Percentiles rank a stretch among this genome's conserved stretches.
These are phyloP conservation scores for Oryza longistaminata DNA, from an alignment of 176 grass and related monocot species.

Conservation along the genomic window DNA sequence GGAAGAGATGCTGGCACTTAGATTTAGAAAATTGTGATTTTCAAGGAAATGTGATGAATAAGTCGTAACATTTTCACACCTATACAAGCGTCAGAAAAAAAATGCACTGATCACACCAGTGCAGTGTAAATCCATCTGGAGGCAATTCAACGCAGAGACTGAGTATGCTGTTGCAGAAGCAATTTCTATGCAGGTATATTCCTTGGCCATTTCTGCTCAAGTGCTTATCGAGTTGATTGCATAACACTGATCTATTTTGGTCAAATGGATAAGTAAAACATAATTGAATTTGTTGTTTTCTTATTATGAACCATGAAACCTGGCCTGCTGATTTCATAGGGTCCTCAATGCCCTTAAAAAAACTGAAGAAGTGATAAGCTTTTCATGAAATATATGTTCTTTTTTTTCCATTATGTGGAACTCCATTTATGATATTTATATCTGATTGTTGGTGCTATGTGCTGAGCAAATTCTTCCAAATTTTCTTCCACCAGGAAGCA, in stretches of 20 bases:
- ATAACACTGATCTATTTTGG: constrained; percentile 18
- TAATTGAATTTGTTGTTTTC: constrained; percentile 22
- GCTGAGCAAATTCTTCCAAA: neutral
- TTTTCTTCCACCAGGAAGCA: constrained; percentile 53
- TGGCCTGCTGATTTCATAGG: neutral
- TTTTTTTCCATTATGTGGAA: constrained; percentile 21
- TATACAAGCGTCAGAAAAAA: constrained; percentile 54
- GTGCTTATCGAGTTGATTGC: neutral
- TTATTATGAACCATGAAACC: neutral
- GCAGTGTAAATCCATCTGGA: constrained; percentile 82
- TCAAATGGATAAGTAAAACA: neutral
- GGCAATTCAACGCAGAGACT: constrained; percentile 70
- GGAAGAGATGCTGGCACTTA: constrained; percentile 64
- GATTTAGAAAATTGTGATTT: constrained; percentile 18
- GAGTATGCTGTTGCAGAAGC: constrained; percentile 74
- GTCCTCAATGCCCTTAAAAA: neutral
- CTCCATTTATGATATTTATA: neutral
- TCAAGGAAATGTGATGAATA: neutral
- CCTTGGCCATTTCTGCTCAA: neutral
- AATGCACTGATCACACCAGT: constrained; percentile 78
- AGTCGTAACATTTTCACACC: constrained; percentile 15
- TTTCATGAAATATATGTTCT: neutral
- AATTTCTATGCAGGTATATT: constrained; percentile 61
- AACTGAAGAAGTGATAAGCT: neutral
- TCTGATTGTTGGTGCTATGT: neutral